phyloP scores from a whole-genome alignment of 2,329 filamentous ascomycete species.

The Pseudogymnoascus sp. region DNA sequence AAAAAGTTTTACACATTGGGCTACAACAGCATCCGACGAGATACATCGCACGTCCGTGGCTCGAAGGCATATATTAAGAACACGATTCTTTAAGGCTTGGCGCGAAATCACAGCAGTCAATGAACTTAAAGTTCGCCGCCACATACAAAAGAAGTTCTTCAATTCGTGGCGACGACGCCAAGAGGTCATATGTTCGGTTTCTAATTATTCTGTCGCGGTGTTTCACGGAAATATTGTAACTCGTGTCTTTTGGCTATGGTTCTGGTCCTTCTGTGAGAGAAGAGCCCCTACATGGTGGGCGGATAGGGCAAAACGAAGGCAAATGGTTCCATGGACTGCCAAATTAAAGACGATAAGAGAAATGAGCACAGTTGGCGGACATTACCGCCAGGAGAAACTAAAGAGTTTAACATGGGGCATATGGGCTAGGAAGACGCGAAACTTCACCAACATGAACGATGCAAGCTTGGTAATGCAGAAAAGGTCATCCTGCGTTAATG shows the following conservation, averaged over 20 bases:
- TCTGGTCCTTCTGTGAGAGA: conserved; percentile 26
- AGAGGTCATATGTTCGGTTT: conserved; percentile 19
- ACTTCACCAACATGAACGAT: neutral
- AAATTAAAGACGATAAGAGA: conserved; percentile 4
- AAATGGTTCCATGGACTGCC: conserved; percentile 21
- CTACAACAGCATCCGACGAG: conserved; percentile 54
- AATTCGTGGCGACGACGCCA: conserved; percentile 34
- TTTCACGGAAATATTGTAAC: conserved; percentile 26
- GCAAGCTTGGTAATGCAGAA: neutral
- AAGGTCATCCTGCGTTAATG: conserved; percentile 9
- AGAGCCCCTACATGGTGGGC: conserved; percentile 14
- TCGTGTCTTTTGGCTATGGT: conserved; percentile 28
- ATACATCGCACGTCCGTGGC: conserved; percentile 59
- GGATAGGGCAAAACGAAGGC: conserved; percentile 16
- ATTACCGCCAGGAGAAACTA: neutral
- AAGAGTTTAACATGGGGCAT: neutral
- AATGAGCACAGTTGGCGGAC: neutral
- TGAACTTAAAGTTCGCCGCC: conserved; percentile 39
- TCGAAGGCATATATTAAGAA: conserved; percentile 60
- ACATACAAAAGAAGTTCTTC: conserved; percentile 47
- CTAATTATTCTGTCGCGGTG: conserved; percentile 24
- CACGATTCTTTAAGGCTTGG: conserved; percentile 63
- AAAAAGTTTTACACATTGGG: conserved; percentile 63
- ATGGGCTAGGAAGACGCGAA: neutral
- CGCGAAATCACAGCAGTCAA: conserved; percentile 46